Evolutionary conservation across 1,284 basidiomycete genomes (phyloP), one percentile per base, ranked within the genome.

Genomic region (Apiotrichum mycotoxinovorans): DNA sequence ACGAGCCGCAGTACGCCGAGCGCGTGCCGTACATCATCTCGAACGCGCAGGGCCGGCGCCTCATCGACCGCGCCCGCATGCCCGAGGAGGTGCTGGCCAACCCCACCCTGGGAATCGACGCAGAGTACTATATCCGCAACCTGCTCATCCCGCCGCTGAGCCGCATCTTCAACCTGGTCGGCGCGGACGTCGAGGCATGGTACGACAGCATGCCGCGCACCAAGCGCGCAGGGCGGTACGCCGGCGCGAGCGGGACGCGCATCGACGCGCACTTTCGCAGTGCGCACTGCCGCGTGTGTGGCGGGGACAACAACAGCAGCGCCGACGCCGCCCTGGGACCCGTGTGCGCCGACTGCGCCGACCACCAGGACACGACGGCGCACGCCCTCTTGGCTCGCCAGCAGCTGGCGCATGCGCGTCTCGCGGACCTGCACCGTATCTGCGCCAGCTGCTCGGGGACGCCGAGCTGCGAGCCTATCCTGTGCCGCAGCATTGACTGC

Each of bases 1-100:
- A 87, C 58, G 92, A 96, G 70, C 83, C 89, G 1, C 91, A 94
- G 67, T 94, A 96, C 66, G 91, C 89, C 17, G 94, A 98, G 70
- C 85, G 95, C 26, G 84, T 98, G 2, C 91, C 93, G 0, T 98
- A 97, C 72, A 83, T 98, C 42, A 89, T 98, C 54, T 79, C 82
- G 74, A 85, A 79, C 47, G 87, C 89, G 2, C 81, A 83, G 38
- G 82, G 85, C 1, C 77, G 83, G 1, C 83, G 87, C 51, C 81
- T 98, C 15, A 87, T 90, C 22, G 90, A 96, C 63, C 82, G 88
- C 61, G 92, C 91, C 0, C 80, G 89, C 43, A 83, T 85, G 40
- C 93, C 93, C 0, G 81, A 88, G 64, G 87, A 88, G 58, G 81
- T 95, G 61, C 76, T 97, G 42, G 80, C 83, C 23, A 83, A 89